Evolutionary conservation across 2,329 filamentous ascomycete genomes (phyloP), one percentile per base, ranked within the genome.

Genomic region (Talaromyces sp.): DNA sequence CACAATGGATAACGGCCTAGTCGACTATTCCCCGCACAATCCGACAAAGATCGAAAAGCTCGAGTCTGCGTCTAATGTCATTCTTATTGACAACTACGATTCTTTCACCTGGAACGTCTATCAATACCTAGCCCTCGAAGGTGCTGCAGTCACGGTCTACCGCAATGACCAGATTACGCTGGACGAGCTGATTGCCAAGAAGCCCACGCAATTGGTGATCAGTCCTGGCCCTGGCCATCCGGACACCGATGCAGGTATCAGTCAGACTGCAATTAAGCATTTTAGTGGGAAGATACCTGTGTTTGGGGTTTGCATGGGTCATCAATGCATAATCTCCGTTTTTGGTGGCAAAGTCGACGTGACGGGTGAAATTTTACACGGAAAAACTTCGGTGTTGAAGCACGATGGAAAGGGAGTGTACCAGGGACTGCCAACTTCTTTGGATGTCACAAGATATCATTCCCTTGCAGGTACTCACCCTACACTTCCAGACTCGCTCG

Each of bases 31-130:
- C 62, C 92, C 92, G 69, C 74, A 70, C 69, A 88, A 96, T 75
- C 90, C 91, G 62, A 84, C 88, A 64, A 88, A 89, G 57, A 87
- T 88, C 31, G 80, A 87, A 57, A 86, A 87, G 38, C 81, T 97
- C 57, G 75, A 88, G 26, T 92, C 87, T 56, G 94, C 94, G 27
- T 90, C 89, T 60, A 97, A 97, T 76, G 83, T 99, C 61, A 85
- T 99, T 64, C 83, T 99, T 65, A 97, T 99, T 70, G 94, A 99
- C 81, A 99, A 99, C 78, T 99, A 97, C 77, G 94, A 99, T 77
- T 97, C 94, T 3, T 99, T 99, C 75, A 97, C 93, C 61, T 99
- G 92, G 91, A 99, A 99, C 72, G 91, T 99, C 61, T 99, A 97
- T 75, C 95, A 99, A 76, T 99, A 99, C 71, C 86, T 99, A 1